Percentiles rank a stretch among this genome's conserved stretches.
phyloP scores from a whole-genome alignment of 306 rosid genomes.

The Lablab purpureus region DNA sequence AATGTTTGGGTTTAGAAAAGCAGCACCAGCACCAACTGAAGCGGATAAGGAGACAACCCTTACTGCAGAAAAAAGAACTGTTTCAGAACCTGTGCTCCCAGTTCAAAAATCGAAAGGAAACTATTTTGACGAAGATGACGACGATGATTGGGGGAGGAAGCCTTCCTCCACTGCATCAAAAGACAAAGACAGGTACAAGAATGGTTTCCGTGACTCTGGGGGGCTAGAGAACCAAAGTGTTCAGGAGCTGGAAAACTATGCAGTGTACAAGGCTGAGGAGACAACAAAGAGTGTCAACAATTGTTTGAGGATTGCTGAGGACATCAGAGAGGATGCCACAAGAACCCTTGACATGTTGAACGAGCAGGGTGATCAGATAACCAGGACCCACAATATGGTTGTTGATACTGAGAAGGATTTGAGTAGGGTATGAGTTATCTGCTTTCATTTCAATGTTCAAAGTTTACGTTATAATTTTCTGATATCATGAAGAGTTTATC shows the following conservation, averaged over 20 bases:
- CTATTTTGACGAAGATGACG: conserved; percentile 54
- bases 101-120: conserved; percentile 60
- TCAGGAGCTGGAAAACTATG: conserved; percentile 82
- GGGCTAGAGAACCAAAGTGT: conserved; percentile 80
- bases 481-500: not conserved
- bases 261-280: conserved; percentile 75
- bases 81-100: conserved; percentile 67
- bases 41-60: conserved; percentile 45
- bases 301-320: conserved; percentile 83
- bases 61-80: conserved; percentile 63
- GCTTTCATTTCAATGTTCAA: not conserved
- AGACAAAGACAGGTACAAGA: conserved; percentile 56
- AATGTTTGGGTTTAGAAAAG: conserved; percentile 76
- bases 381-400: conserved; percentile 81
- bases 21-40: conserved; percentile 47
- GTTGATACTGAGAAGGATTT: conserved; percentile 87
- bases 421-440: conserved; percentile 61
- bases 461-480: not conserved
- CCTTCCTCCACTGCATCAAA: conserved; percentile 46
- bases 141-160: conserved; percentile 58
- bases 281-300: conserved; percentile 78
- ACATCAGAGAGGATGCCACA: conserved; percentile 80
- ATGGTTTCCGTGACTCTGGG: conserved; percentile 63
- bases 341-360: conserved; percentile 89
- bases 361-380: conserved; percentile 93